These are phyloP conservation scores for Tylopilus felleus DNA, from an alignment of 768 basidiomycete species.

Conservation along the genomic window DNA sequence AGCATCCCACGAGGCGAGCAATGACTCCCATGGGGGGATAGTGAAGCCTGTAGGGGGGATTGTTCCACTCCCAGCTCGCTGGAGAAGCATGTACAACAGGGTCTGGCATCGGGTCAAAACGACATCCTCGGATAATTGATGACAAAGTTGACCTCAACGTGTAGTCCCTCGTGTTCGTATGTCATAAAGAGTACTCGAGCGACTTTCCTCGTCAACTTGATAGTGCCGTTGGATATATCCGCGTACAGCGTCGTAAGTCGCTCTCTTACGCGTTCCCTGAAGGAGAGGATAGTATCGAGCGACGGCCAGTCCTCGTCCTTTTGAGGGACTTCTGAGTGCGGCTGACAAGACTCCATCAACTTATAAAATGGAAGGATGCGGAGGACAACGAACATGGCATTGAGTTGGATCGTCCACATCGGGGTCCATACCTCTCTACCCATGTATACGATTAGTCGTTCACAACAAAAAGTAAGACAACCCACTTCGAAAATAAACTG, in stretches of 20 bases:
- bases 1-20: constrained; percentile 47
- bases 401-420: constrained; percentile 85
- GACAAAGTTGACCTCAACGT: constrained; percentile 57
- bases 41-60: constrained; percentile 75
- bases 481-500: constrained; percentile 75
- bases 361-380: background rate
- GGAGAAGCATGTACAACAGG: constrained; percentile 90
- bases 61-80: constrained; percentile 73
- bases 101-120: constrained; percentile 44
- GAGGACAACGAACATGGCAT: constrained; percentile 63
- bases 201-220: constrained; percentile 56
- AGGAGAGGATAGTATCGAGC: constrained; percentile 64
- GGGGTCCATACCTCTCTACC: constrained; percentile 91
- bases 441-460: constrained; percentile 10
- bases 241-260: constrained; percentile 70
- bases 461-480: background rate
- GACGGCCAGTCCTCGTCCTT: constrained; percentile 85
- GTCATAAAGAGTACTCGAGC: constrained; percentile 88
- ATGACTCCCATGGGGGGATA: constrained; percentile 64
- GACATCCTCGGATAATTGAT: background rate
- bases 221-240: constrained; percentile 54
- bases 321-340: constrained; percentile 85
- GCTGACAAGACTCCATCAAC: constrained; percentile 39
- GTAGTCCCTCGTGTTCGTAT: constrained; percentile 86
- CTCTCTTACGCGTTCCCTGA: constrained; percentile 73